Conservation (phyloP, 2,329 filamentous ascomycete genomes). For the Cladosporium sp. region DNA sequence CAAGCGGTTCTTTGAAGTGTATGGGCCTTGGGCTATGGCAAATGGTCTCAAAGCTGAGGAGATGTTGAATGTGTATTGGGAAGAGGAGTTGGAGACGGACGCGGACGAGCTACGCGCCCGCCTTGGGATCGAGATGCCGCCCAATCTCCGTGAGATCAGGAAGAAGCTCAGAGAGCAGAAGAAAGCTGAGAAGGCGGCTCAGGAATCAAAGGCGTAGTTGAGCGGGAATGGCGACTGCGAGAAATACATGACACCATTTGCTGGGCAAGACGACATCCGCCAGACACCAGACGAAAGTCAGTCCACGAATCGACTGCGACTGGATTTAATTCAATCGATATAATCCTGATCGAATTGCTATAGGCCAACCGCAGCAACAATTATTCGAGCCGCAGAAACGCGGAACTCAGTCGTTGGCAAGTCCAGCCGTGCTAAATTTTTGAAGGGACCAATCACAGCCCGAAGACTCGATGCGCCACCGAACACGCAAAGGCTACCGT, state of each 20-base stretch:
- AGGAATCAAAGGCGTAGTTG: constrained; percentile 12
- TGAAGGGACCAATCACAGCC: constrained; percentile 8
- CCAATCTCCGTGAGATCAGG: constrained; percentile 78
- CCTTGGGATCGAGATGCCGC: constrained; percentile 83
- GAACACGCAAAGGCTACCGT: not conserved
- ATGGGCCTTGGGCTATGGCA: constrained; percentile 85
- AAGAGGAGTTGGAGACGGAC: constrained; percentile 85
- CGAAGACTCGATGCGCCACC: not conserved
- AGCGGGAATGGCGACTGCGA: not conserved
- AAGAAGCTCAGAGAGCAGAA: constrained; percentile 68
- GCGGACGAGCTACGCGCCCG: constrained; percentile 72
- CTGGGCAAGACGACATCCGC: not conserved
- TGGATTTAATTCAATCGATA: not conserved
- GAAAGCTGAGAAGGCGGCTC: constrained; percentile 61
- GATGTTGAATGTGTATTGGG: constrained; percentile 96
- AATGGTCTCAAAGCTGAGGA: constrained; percentile 78
- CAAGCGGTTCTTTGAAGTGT: constrained; percentile 68
- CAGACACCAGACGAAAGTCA: not conserved
- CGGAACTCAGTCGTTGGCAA: not conserved
- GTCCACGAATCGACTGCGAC: not conserved
- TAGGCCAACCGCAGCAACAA: not conserved
- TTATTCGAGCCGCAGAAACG: not conserved
- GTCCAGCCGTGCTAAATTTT: constrained; percentile 11
- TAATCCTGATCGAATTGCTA: not conserved
- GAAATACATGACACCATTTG: not conserved